Evolutionary conservation across 352 stramenopile genomes (phyloP).

Genomic region (Phytophthora colocasiae): DNA sequence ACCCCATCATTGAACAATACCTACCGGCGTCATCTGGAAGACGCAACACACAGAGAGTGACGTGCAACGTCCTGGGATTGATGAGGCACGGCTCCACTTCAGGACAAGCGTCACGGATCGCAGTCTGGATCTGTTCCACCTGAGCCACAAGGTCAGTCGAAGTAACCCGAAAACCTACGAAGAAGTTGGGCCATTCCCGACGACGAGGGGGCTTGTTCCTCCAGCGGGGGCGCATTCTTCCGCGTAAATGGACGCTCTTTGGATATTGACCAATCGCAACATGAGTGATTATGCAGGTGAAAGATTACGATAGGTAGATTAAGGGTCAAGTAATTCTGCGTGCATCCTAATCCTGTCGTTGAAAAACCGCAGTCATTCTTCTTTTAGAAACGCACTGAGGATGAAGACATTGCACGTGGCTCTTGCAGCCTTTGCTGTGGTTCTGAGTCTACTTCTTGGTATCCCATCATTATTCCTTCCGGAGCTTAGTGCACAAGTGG

Average conservation of each 20-base stretch:
- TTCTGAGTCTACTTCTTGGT: slow-evolving; percentile 11
- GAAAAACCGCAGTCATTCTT: slow-evolving; percentile 17
- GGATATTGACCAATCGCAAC: background rate
- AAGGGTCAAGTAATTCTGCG: slow-evolving; percentile 13
- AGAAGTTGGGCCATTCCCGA: slow-evolving; percentile 48
- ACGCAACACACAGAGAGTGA: slow-evolving; percentile 55
- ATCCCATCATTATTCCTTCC: slow-evolving; percentile 7
- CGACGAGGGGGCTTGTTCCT: slow-evolving; percentile 3
- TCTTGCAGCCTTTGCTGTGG: slow-evolving; percentile 7
- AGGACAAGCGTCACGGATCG: slow-evolving; percentile 34
- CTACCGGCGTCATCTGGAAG: slow-evolving; percentile 37
- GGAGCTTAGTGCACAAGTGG: slow-evolving; percentile 14
- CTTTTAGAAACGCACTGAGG: background rate
- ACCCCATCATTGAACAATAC: background rate
- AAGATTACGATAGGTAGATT: slow-evolving; percentile 2
- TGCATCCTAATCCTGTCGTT: background rate
- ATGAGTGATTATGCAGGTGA: slow-evolving; percentile 2
- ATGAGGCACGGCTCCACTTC: slow-evolving; percentile 41
- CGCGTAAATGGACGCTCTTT: background rate
- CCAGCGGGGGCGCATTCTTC: slow-evolving; percentile 1
- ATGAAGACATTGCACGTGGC: slow-evolving; percentile 11
- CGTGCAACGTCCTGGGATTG: slow-evolving; percentile 49
- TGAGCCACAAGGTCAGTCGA: slow-evolving; percentile 20
- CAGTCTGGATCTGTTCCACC: slow-evolving; percentile 36
- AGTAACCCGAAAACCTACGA: slow-evolving; percentile 50